These are phyloP conservation scores for Quercus phellos DNA, from an alignment of 331 rosid species.

Conservation along the genomic window DNA sequence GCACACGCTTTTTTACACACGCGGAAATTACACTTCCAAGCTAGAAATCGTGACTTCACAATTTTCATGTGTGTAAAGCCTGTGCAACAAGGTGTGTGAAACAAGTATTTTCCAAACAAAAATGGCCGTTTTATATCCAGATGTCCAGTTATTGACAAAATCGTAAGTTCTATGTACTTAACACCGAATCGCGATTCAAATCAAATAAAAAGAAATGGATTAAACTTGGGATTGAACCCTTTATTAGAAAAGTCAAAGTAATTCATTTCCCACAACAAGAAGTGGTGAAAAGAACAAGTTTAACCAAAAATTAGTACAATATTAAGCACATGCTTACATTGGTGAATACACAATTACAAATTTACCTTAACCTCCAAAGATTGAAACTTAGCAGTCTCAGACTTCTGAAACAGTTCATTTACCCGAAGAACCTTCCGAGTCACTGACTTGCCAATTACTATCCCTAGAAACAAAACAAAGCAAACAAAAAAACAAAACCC, in stretches of 20 bases:
- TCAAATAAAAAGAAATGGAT: background rate
- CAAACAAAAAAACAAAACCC: background rate
- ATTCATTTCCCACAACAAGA: no score
- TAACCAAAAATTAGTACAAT: background rate
- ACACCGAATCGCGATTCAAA: background rate
- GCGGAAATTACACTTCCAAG: no score
- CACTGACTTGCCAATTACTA: conserved; percentile 39
- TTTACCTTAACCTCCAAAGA: conserved; percentile 77
- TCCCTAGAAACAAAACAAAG: conserved; percentile 28
- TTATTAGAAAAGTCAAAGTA: background rate
- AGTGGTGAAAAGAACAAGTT: background rate
- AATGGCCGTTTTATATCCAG: background rate
- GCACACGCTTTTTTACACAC: no score
- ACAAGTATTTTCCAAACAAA: background rate
- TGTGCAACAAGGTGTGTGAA: no score
- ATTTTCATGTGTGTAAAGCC: no score
- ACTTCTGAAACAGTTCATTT: conserved; percentile 45
- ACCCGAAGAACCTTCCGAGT: conserved; percentile 46
- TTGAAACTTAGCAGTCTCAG: conserved; percentile 51
- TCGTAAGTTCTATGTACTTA: background rate
- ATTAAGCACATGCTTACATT: background rate
- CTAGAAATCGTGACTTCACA: no score
- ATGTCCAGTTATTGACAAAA: background rate
- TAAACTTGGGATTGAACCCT: background rate
- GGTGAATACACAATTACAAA: conserved; percentile 30